A percentile compares a stretch with the other conserved stretches of the same genome.
phyloP scores from a whole-genome alignment of 495 filamentous ascomycete genomes.

The Bacidia rubella region DNA sequence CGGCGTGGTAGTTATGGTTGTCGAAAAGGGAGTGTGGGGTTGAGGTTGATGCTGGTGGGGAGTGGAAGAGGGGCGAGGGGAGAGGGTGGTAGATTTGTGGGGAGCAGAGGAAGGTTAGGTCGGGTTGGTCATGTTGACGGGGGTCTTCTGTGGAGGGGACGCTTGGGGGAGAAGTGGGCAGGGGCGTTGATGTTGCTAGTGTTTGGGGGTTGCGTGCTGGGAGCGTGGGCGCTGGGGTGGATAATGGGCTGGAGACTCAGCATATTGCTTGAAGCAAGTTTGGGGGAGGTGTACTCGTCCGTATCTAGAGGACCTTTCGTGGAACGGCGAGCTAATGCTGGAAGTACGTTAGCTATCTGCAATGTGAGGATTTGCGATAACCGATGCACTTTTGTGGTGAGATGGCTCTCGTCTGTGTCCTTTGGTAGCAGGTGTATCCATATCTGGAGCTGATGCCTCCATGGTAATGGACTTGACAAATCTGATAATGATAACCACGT shows the following conservation, averaged over 20 bases:
- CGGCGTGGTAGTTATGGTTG: conserved; percentile 53
- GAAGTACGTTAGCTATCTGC: background rate
- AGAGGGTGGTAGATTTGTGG: conserved; percentile 70
- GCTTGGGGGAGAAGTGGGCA: conserved; percentile 15
- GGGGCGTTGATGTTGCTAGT: conserved; percentile 6
- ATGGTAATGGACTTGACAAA: too few relatives aligned
- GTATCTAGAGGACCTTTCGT: conserved; percentile 40
- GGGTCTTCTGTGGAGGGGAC: conserved; percentile 18
- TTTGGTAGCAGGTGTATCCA: background rate
- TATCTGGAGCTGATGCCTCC: too few relatives aligned
- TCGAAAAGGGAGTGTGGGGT: conserved; percentile 32
- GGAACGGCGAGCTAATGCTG: conserved; percentile 34
- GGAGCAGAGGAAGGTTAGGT: conserved; percentile 66
- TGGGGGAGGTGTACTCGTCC: conserved; percentile 30
- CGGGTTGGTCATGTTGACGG: conserved; percentile 33
- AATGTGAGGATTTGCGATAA: background rate
- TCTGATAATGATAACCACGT: too few relatives aligned
- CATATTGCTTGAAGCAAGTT: background rate
- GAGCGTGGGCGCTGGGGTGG: conserved; percentile 1
- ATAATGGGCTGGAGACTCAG: conserved; percentile 19
- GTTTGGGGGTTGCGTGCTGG: conserved; percentile 4
- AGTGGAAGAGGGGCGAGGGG: conserved; percentile 66
- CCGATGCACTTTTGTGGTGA: conserved; percentile 8
- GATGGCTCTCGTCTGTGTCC: conserved; percentile 13
- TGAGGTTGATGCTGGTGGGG: conserved; percentile 29